These are phyloP conservation scores for Trichoderma sp. DNA, from an alignment of 2,329 filamentous ascomycete genomes.

Conservation along the genomic window DNA sequence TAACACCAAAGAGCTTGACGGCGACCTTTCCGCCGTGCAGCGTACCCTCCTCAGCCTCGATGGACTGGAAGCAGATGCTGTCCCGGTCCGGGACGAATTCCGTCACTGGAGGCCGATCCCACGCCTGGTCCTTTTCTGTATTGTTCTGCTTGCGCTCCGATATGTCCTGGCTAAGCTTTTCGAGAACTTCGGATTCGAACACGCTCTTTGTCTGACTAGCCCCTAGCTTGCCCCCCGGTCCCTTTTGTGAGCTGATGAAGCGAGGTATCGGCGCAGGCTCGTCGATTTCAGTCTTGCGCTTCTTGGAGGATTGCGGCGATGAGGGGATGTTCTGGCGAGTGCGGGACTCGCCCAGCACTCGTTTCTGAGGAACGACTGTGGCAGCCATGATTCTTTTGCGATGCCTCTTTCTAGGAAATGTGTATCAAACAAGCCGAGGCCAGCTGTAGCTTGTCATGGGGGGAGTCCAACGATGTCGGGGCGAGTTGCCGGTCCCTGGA, in stretches of 20 bases:
- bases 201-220: slow-evolving; percentile 83
- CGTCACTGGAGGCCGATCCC: slow-evolving; percentile 63
- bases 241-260: slow-evolving; percentile 62
- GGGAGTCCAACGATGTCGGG: background rate
- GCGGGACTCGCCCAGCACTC: slow-evolving; percentile 67
- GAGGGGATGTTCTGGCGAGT: slow-evolving; percentile 59
- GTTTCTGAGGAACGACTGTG: slow-evolving; percentile 63
- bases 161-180: slow-evolving; percentile 95
- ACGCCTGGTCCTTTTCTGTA: slow-evolving; percentile 88
- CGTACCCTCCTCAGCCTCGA: slow-evolving; percentile 88
- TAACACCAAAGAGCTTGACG: slow-evolving; percentile 92
- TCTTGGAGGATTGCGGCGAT: slow-evolving; percentile 65
- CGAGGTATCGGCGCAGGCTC: slow-evolving; percentile 53
- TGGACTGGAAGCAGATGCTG: slow-evolving; percentile 86
- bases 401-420: background rate
- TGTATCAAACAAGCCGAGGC: background rate
- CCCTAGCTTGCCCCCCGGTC: slow-evolving; percentile 56
- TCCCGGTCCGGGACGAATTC: slow-evolving; percentile 57
- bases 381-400: slow-evolving; percentile 42
- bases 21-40: slow-evolving; percentile 71
- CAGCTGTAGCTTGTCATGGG: slow-evolving; percentile 12
- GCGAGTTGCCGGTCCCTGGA: background rate
- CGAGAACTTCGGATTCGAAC: slow-evolving; percentile 90
- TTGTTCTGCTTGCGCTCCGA: slow-evolving; percentile 80
- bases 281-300: slow-evolving; percentile 70